Percentiles rank a stretch among this genome's conserved stretches.
Evolutionary conservation across 495 filamentous ascomycete genomes (phyloP).

Genomic region (Evansstolkia leycettana): DNA sequence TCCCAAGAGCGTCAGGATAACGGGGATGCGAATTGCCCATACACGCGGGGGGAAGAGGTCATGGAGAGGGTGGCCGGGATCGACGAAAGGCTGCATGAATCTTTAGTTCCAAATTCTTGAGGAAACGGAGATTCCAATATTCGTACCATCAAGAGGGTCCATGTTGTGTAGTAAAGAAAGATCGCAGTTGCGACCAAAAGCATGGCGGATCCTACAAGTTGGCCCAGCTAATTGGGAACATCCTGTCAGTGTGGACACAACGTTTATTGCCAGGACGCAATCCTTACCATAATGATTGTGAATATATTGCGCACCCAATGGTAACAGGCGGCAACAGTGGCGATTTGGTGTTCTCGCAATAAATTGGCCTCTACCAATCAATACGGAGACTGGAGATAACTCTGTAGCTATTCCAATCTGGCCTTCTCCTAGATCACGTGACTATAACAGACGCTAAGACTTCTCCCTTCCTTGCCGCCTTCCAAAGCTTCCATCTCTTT

Average conservation of each 20-base stretch:
- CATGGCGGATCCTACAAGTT: slow-evolving; percentile 93
- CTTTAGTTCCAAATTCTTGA: too few relatives aligned
- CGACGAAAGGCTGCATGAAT: slow-evolving; percentile 96
- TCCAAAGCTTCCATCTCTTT: slow-evolving; percentile 7
- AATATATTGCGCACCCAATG: slow-evolving; percentile 1
- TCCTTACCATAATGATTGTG: slow-evolving; percentile 16
- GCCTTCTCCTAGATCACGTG: slow-evolving; percentile 15
- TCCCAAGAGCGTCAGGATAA: slow-evolving; percentile 86
- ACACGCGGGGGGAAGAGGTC: slow-evolving; percentile 92
- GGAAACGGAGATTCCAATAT: too few relatives aligned
- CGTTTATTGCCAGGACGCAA: background rate
- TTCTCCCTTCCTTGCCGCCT: slow-evolving; percentile 8
- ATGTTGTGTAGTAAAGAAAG: slow-evolving; percentile 97
- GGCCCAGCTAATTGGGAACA: slow-evolving; percentile 62
- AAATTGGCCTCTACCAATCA: too few relatives aligned
- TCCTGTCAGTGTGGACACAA: slow-evolving; percentile 4
- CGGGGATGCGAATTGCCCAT: slow-evolving; percentile 97
- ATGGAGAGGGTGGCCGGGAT: slow-evolving; percentile 84
- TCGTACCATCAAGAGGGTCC: slow-evolving; percentile 90
- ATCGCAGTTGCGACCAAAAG: slow-evolving; percentile 88
- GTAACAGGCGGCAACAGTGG: too few relatives aligned
- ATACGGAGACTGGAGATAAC: too few relatives aligned
- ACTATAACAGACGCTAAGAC: slow-evolving; percentile 7
- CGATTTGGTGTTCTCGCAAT: too few relatives aligned
- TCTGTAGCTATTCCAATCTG: slow-evolving; percentile 7